Conservation (phyloP, 148 eudicot genomes). For the Cornus controversa region DNA sequence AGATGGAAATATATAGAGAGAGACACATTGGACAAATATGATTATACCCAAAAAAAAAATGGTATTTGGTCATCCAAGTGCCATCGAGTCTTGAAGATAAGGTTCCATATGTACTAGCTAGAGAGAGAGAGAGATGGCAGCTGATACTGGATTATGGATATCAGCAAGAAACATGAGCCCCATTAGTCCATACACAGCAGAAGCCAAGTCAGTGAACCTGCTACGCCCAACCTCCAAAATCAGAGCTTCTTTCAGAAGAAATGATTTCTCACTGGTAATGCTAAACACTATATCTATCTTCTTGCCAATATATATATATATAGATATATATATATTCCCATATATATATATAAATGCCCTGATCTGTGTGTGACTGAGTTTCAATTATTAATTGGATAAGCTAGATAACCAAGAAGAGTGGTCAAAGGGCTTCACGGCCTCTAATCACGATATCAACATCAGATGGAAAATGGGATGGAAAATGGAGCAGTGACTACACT, state of each 20-base stretch:
- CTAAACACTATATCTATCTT: conserved; percentile 12
- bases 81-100: not conserved
- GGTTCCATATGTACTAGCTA: not conserved
- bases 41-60: too few relatives aligned
- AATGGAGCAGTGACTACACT: conserved; percentile 44
- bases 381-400: not conserved
- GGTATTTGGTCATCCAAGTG: not conserved
- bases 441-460: conserved; percentile 45
- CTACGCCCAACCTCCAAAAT: conserved; percentile 3
- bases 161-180: not conserved
- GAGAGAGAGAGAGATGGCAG: conserved; percentile 17
- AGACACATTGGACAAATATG: too few relatives aligned
- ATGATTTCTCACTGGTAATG: conserved; percentile 6
- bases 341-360: too few relatives aligned
- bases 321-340: too few relatives aligned
- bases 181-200: not conserved
- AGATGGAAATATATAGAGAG: too few relatives aligned
- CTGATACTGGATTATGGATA: conserved; percentile 2
- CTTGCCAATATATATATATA: conserved; percentile 11
- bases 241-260: conserved; percentile 21
- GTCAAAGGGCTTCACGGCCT: conserved; percentile 20
- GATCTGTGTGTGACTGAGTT: too few relatives aligned
- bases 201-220: not conserved
- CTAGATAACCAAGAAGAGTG: not conserved
- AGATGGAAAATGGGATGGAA: conserved; percentile 42